Base-by-base conservation (phyloP, 73 alveolate species). In the Stentor roeselii region DNA sequence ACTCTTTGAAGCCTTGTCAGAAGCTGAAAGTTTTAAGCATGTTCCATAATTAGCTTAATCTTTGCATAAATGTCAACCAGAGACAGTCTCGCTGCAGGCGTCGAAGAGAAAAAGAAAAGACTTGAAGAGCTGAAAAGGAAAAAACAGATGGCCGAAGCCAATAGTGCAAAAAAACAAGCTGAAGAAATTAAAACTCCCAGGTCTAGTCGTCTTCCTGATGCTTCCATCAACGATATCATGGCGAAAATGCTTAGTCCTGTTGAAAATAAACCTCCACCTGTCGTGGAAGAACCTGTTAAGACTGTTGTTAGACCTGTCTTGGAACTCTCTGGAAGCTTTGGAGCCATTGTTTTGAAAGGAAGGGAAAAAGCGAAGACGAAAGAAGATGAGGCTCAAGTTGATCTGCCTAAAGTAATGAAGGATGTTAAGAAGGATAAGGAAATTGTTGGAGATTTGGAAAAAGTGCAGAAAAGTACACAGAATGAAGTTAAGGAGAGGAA, bases 61-160 rank as follows among this genome's bases (percentile, higher is more conserved):
- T n/a, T n/a, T n/a, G n/a, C n/a, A n/a, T n/a, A n/a, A n/a, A n/a
- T n/a, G n/a, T n/a, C n/a, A n/a, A n/a, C n/a, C n/a, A n/a, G n/a
- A 78, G 50, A 41, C 14, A 78, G 34, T 39, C 32, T 78, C n/a
- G 41, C 86, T 60, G 87, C 76, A 3, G 60, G 61, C 15, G n/a
- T 59, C 40, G 84, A 82, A 59, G 84, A 82, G 38, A 82, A 39
- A 40, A 82, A 59, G 60, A 75, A 21, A 30, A 50, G 87, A n/a
- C 30, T 39, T 36, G 84, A 59, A 34, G 78, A 59, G 41, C 87
- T 82, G 34, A 36, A 82, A 42, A 60, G 60, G 32, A 75, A 82
- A 50, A 82, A 82, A 59, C 36, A 60, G 39, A 35, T 30, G 14
- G 84, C 83, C 32, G 78, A 82, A 36, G 36, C 59, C 3, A 34